Conservation (phyloP, 1,284 basidiomycete species). For the Cutaneotrichosporon sp. region DNA sequence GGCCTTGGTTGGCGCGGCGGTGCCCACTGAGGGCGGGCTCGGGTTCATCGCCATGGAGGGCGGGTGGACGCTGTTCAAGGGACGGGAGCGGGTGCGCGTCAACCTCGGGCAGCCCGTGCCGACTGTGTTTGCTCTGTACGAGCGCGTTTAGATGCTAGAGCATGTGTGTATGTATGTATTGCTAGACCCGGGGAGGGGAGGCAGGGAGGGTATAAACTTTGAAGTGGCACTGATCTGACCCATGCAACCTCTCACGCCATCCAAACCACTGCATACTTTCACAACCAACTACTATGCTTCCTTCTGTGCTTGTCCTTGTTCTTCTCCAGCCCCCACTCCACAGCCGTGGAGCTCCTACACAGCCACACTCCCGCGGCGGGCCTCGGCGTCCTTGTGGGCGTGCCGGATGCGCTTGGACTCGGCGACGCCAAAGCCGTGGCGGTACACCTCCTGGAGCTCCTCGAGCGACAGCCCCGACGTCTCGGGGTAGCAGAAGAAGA, state of each 20-base stretch:
- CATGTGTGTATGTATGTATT: too few relatives aligned
- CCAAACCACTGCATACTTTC: background rate
- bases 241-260: too few relatives aligned
- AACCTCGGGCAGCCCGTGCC: background rate
- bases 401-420: slow-evolving; percentile 31
- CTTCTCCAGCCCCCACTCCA: too few relatives aligned
- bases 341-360: background rate
- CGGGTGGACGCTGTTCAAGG: background rate
- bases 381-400: slow-evolving; percentile 22
- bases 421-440: slow-evolving; percentile 49
- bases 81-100: background rate
- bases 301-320: background rate
- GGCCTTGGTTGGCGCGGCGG: background rate
- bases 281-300: background rate
- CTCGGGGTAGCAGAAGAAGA: slow-evolving; percentile 54
- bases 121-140: slow-evolving; percentile 3
- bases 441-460: slow-evolving; percentile 49
- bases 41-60: background rate
- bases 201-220: too few relatives aligned
- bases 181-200: too few relatives aligned
- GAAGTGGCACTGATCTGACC: too few relatives aligned
- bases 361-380: slow-evolving; percentile 29
- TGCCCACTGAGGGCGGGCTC: background rate
- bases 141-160: background rate
- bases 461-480: slow-evolving; percentile 51